A percentile compares a stretch with the other conserved stretches of the same genome.
phyloP scores from a whole-genome alignment of 768 basidiomycete species.

The Grammothele lineata region DNA sequence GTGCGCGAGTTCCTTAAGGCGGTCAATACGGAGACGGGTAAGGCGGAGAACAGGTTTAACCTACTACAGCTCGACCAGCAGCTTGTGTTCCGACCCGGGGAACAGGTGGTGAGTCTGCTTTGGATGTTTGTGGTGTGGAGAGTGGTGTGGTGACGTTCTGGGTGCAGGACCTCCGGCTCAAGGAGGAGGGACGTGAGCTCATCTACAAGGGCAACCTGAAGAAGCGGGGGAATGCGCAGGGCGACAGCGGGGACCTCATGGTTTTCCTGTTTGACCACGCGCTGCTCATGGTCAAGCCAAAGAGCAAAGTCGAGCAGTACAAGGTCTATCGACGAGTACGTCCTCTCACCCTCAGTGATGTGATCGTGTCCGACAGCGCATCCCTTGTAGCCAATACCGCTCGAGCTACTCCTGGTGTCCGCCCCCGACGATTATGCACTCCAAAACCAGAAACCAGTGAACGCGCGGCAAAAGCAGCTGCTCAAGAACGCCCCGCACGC shows the following conservation, averaged over 20 bases:
- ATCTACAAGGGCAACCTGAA: constrained; percentile 88
- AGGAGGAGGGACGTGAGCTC: constrained; percentile 86
- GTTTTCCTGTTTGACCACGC: constrained; percentile 98
- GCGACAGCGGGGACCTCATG: constrained; percentile 83
- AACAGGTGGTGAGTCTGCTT: constrained; percentile 67
- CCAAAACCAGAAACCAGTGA: constrained; percentile 18
- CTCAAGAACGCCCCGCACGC: constrained; percentile 38
- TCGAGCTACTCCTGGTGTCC: constrained; percentile 84
- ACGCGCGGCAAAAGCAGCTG: constrained; percentile 27
- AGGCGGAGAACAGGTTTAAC: constrained; percentile 95
- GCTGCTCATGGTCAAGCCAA: constrained; percentile 89
- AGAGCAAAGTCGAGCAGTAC: constrained; percentile 87
- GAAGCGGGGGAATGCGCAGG: constrained; percentile 67
- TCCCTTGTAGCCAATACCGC: constrained; percentile 77
- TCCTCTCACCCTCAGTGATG: neutral
- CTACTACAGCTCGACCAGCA: constrained; percentile 91
- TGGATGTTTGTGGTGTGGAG: neutral
- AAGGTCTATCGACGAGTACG: constrained; percentile 88
- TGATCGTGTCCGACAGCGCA: constrained; percentile 1
- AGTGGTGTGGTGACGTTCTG: neutral
- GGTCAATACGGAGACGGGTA: constrained; percentile 92
- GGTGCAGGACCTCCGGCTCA: constrained; percentile 84
- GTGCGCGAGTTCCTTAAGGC: constrained; percentile 79
- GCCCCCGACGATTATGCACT: constrained; percentile 62
- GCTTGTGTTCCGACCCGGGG: constrained; percentile 83